Base-by-base conservation (phyloP, 2,329 filamentous ascomycete species). In the Cladophialophora exuberans region DNA sequence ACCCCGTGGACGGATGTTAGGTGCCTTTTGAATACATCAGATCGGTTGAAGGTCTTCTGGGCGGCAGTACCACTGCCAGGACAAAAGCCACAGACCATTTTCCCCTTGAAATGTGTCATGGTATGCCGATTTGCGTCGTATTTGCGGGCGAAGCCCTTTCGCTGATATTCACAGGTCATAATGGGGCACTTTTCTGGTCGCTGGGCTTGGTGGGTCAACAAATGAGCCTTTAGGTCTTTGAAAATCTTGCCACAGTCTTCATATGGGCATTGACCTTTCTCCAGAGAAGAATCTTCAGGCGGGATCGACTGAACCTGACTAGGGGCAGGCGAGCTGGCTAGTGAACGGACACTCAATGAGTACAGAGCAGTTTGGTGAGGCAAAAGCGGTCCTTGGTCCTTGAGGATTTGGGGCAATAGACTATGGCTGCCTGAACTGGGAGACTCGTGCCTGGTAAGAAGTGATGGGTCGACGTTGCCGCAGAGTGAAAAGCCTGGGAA, bases 101-200 rank as follows among this genome's bases (percentile, higher is more conserved):
- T 96, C 36, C 92, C 92, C 76, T 96, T 96, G 82, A 96, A 97
- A 72, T 97, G 92, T 4, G 92, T 96, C 59, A 96, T 74, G 4
- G 91, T 96, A 72, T 97, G 92, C 36, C 92, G 80, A 74, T 96
- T 96, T 81, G 96, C 96, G 78, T 97, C 92, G 70, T 97, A 96
- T 74, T 96, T 96, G 65, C 92, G 83, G 11, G 92, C 91, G 68
- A 97, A 97, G 3, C 92, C 92, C 74, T 96, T 96, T 67, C 83
- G 77, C 76, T 96, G 87, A 73, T 96, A 97, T 67, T 96, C 90
- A 77, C 92, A 97, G 0, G 86, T 94, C 54, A 87, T 80, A 64
- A 96, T 96, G 1, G 92, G 92, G 74, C 92, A 97, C 76, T 96
- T 97, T 70, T 96, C 91, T 0, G 92, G 92, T 17, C 92, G 82